Conservation (phyloP, 768 basidiomycete genomes). For the Russula ochroleuca region DNA sequence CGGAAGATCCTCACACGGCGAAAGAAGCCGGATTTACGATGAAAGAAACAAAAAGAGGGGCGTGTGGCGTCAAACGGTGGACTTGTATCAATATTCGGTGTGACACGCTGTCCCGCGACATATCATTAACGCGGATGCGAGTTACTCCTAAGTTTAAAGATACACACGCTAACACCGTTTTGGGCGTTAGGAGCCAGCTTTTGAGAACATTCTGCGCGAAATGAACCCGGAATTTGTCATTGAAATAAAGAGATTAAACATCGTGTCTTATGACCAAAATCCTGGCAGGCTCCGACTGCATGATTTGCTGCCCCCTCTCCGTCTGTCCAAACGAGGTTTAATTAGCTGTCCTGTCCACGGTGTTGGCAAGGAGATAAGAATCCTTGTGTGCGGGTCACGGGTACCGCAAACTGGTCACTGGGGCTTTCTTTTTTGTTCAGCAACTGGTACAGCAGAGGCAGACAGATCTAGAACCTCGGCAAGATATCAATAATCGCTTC, state of each 20-base stretch:
- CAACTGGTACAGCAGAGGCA: no score
- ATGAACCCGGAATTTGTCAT: conserved; percentile 8
- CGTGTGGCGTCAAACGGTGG: background rate
- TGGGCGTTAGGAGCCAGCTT: background rate
- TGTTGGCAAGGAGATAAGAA: conserved; percentile 22
- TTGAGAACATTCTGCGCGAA: conserved; percentile 10
- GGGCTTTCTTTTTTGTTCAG: no score
- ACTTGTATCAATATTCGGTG: no score
- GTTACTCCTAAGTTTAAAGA: background rate
- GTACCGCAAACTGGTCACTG: no score
- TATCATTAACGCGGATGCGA: background rate
- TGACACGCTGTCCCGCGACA: no score
- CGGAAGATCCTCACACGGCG: background rate
- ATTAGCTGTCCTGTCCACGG: conserved; percentile 16
- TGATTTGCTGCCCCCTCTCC: background rate
- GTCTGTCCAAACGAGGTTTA: conserved; percentile 20
- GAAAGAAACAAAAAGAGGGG: background rate
- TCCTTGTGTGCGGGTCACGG: background rate
- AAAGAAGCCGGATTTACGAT: conserved; percentile 1
- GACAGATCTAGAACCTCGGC: background rate
- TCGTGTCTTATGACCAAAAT: conserved; percentile 5
- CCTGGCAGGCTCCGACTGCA: background rate
- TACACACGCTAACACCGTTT: background rate
- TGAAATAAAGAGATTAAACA: conserved; percentile 10
- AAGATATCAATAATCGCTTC: background rate